A percentile compares a stretch with the other conserved stretches of the same genome.
Evolutionary conservation across 2,329 filamentous ascomycete species (phyloP).

Genomic region (Daldinia sp.): DNA sequence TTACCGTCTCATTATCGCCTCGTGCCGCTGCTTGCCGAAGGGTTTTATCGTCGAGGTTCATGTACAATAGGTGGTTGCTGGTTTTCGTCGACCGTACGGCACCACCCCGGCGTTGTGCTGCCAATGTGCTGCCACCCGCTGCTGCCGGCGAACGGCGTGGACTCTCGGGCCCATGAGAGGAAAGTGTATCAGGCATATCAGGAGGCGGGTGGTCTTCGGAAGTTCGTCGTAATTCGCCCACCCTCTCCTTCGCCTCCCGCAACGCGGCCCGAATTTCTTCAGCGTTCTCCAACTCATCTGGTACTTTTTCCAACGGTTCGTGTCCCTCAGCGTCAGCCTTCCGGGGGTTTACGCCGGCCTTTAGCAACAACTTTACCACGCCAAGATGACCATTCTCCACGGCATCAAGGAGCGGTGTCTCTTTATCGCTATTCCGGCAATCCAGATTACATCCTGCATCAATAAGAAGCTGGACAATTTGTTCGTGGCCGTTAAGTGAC

Average conservation of each 20-base stretch:
- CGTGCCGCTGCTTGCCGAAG: conserved; percentile 66
- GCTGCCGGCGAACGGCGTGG: conserved; percentile 65
- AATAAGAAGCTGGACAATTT: conserved; percentile 88
- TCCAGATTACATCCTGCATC: conserved; percentile 86
- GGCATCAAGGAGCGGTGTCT: conserved; percentile 94
- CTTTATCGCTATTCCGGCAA: conserved; percentile 80
- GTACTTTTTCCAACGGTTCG: conserved; percentile 86
- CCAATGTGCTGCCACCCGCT: conserved; percentile 43
- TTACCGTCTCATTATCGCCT: conserved; percentile 69
- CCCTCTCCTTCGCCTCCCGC: conserved; percentile 65
- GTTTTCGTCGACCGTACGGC: conserved; percentile 70
- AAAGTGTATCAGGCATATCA: conserved; percentile 57
- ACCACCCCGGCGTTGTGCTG: conserved; percentile 59
- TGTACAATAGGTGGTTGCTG: conserved; percentile 69
- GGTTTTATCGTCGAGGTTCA: conserved; percentile 69
- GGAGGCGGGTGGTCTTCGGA: conserved; percentile 65
- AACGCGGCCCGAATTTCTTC: conserved; percentile 78
- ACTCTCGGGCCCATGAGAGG: conserved; percentile 65
- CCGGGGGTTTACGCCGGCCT: conserved; percentile 89
- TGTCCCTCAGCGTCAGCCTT: conserved; percentile 92
- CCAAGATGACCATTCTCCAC: conserved; percentile 94
- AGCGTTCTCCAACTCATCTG: conserved; percentile 77
- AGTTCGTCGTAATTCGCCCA: conserved; percentile 61
- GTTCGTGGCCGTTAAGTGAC: conserved; percentile 82
- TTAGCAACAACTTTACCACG: conserved; percentile 84